These are phyloP conservation scores for Aspergillus sp. DNA, from an alignment of 2,329 filamentous ascomycete genomes.

Conservation along the genomic window DNA sequence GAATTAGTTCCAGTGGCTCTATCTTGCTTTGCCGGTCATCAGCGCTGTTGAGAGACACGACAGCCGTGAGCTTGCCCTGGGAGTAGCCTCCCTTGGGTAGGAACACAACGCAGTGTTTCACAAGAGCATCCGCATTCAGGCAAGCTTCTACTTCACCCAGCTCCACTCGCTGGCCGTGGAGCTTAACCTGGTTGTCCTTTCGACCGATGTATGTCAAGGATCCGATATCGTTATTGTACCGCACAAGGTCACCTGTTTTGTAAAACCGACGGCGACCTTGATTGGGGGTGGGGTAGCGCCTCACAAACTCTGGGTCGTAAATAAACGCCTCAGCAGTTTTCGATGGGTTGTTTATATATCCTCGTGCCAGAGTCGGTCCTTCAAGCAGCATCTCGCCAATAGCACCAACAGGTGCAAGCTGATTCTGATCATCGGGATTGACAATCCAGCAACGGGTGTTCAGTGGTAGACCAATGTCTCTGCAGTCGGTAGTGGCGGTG, in stretches of 20 bases:
- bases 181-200: slow-evolving; percentile 66
- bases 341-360: slow-evolving; percentile 58
- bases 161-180: slow-evolving; percentile 65
- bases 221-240: slow-evolving; percentile 37
- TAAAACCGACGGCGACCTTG: slow-evolving; percentile 33
- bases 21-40: background rate
- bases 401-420: slow-evolving; percentile 42
- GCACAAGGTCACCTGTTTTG: slow-evolving; percentile 42
- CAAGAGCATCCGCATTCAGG: slow-evolving; percentile 25
- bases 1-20: slow-evolving; percentile 17
- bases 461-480: slow-evolving; percentile 35
- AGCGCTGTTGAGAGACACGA: slow-evolving; percentile 28
- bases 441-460: slow-evolving; percentile 41
- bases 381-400: slow-evolving; percentile 41
- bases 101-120: slow-evolving; percentile 37
- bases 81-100: slow-evolving; percentile 38
- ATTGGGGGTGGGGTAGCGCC: slow-evolving; percentile 30
- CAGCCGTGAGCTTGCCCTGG: slow-evolving; percentile 30
- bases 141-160: slow-evolving; percentile 52
- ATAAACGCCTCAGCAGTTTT: slow-evolving; percentile 62
- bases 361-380: slow-evolving; percentile 59
- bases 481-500: slow-evolving; percentile 30
- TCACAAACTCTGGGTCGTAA: slow-evolving; percentile 54
- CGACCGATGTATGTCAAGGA: slow-evolving; percentile 52
- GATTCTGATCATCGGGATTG: slow-evolving; percentile 38